These are phyloP conservation scores for Nicotiana rustica DNA, from an alignment of 305 asterid genomes.

Conservation along the genomic window DNA sequence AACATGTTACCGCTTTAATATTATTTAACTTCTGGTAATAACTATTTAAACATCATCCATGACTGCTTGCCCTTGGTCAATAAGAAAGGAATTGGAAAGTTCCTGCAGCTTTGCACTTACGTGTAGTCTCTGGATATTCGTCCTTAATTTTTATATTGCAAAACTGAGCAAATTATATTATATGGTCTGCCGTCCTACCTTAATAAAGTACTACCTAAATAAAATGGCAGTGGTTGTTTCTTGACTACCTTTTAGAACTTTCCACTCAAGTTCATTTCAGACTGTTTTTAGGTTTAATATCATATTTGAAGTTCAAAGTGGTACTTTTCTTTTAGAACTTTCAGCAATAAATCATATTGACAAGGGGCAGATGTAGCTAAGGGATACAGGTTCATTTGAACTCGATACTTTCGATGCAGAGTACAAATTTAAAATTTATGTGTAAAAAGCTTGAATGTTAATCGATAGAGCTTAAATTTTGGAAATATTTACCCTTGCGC, in stretches of 20 bases:
- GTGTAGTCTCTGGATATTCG: not conserved
- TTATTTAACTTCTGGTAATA: not conserved
- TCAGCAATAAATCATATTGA: not conserved
- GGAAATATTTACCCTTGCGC: too few relatives aligned
- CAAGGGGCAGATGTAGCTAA: too few relatives aligned
- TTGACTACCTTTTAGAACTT: not conserved
- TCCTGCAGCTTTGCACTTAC: not conserved
- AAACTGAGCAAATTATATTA: not conserved
- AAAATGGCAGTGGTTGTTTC: not conserved
- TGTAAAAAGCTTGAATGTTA: too few relatives aligned
- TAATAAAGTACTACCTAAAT: not conserved
- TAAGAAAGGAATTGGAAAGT: not conserved
- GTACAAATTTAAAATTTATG: too few relatives aligned
- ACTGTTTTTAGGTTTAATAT: too few relatives aligned
- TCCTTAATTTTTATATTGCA: not conserved
- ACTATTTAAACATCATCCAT: not conserved
- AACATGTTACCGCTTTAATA: not conserved
- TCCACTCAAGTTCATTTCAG: not conserved
- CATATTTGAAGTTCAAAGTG: not conserved
- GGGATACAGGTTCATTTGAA: too few relatives aligned
- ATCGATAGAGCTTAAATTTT: too few relatives aligned
- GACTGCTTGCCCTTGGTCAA: not conserved
- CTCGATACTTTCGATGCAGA: too few relatives aligned
- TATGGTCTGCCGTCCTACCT: constrained; percentile 4
- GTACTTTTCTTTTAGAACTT: not conserved